Evolutionary conservation across 179 eudicot genomes (phyloP), one percentile per base, ranked within the genome.

Genomic region (Carnegiea gigantea): DNA sequence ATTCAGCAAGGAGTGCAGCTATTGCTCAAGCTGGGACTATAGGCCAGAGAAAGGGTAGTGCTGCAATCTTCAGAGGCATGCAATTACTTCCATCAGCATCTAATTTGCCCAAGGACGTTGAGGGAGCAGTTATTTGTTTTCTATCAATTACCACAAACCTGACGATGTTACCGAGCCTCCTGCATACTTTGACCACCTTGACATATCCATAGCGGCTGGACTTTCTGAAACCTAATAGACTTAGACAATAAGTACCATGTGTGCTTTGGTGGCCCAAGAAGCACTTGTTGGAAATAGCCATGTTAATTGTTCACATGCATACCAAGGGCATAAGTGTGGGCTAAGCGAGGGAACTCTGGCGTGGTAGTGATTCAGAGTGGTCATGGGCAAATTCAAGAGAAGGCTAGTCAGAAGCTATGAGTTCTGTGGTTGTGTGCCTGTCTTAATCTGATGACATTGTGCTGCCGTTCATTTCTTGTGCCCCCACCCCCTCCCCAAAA

Each of bases 121-220:
- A 84, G 81, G 79, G 86, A 76, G 79, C 85, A 86, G 97, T 97
- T 91, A 84, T 33, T 24, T 40, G 77, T 9, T 51, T 51, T 12
- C 28, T 48, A 28, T n/a, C 24, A 26, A 71, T 10, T 33, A 51
- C 74, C 60, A 30, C 40, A 68, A 15, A 68, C 18, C 43, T 68
- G 21, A 7, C 21, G 28, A 11, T 68, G 40, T 9, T 28, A 14
- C 43, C 11, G 21, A 30, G 21, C 73, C 73, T 68, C 43, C 36
- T 13, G 11, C 73, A 68, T 68, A 33, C 5, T 68, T 30, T 18
- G 73, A 68, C 26, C 15, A 13, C 28, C 40, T 28, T 68, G 43
- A 60, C 28, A 11, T 68, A 11, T 68, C 20, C 18, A 11, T 30
- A 68, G 43, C 2, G 44, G 44, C 36, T 30, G 38, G 8, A 36